Base-by-base conservation (phyloP, 257 asterid genomes). In the Rehmannia glutinosa region DNA sequence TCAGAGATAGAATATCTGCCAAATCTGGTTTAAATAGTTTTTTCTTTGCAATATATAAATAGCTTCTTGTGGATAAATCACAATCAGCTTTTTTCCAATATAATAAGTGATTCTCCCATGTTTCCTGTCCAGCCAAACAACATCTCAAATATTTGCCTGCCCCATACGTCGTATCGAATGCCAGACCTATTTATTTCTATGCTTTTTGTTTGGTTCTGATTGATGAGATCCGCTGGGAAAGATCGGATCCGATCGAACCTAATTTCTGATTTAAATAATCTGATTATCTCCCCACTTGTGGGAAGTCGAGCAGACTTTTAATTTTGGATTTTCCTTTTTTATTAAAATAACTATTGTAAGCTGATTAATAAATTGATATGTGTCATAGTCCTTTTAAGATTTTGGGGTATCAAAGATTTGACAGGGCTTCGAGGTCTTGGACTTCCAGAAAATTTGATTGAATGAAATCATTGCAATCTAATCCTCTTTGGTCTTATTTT, bases 171-270 rank as follows among this genome's bases (percentile, higher is more conserved):
- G 64, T 46, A 33, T 74, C 71, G 64, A 38, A 49, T 60, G 33
- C 50, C 36, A 39, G n/a, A 69, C 8, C 2, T 21, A 77, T 67
- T 67, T 45, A 77, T 77, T 67, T 61, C 23, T 57, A 56, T 72
- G 75, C 78, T 54, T 77, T 76, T 55, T 73, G 72, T 72, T 63
- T 68, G 77, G 57, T 38, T 62, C 49, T 46, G 58, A 72, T 62
- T 46, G 38, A 53, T 60, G 25, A 61, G 49, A 52, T 76, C 30
- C 45, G 6, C 1, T 39, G 5, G 57, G 6, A 1, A 24, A 59
- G 24, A 39, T 67, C 66, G 60, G 9, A 74, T 66, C 60, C 27
- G 15, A 77, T 76, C 59, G 17, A 12, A 51, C 69, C 71, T 20
- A 11, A 41, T 69, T 57, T 66, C 13, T 8, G 21, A 17, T 38